Base-by-base conservation (phyloP, 768 basidiomycete species). In the Butyriboletus loyo region DNA sequence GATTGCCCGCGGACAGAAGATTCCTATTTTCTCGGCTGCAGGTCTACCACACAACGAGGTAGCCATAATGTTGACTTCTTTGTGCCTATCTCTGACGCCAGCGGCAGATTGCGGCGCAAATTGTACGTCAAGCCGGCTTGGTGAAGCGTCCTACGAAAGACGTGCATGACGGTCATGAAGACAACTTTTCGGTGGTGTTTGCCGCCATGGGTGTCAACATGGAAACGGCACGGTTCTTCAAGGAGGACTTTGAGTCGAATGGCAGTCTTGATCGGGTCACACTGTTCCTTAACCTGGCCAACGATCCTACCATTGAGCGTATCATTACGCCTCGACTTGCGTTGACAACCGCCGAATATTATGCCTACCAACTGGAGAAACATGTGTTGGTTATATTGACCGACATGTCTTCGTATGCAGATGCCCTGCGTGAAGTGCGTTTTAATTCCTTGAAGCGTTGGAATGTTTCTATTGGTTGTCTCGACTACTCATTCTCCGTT, bases 191-290 rank as follows among this genome's bases (percentile, higher is more conserved):
- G 43, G 95, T 99, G 66, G 97, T 98, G 43, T 99, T 98, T 69
- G 97, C 95, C 51, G 97, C 97, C 36, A 98, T 99, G 97, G 97
- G 97, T 82, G 97, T 96, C 54, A 99, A 99, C 77, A 97, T 97
- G 94, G 97, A 99, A 73, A 98, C 97, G 7, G 97, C 97, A 43
- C 86, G 96, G 48, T 99, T 97, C 81, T 99, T 99, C 89, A 95
- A 96, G 73, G 91, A 95, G 69, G 97, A 99, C 77, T 98, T 98
- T 69, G 95, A 98, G 73, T 96, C 97, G 65, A 98, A 97, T 68
- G 97, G 97, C 49, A 90, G 87, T 78, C 81, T 98, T 56, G 94
- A 98, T 74, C 89, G 97, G 61, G 94, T 97, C 49, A 98, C 97
- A 7, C 79, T 99, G 48, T 99, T 99, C 86, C 80, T 99, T 69